These are phyloP conservation scores for Lactifluus subvellereus DNA, from an alignment of 768 basidiomycete genomes.

Conservation along the genomic window DNA sequence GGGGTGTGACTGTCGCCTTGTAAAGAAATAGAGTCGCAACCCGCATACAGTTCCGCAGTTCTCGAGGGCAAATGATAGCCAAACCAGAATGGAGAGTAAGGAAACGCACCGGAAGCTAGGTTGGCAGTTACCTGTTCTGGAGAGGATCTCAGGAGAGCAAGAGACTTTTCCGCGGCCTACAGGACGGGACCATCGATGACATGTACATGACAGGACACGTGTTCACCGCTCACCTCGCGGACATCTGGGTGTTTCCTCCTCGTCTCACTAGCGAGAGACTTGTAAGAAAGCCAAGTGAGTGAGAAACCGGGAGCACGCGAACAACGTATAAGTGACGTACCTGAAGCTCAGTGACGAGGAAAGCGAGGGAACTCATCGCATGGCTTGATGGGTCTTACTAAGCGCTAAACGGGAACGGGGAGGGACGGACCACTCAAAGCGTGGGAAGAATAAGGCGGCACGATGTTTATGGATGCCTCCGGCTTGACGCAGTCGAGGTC, in stretches of 20 bases:
- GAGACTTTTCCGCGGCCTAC: constrained; percentile 82
- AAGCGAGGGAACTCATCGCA: constrained; percentile 61
- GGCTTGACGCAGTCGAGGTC: no score
- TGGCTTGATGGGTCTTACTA: no score
- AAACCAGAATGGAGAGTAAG: background rate
- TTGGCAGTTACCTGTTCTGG: constrained; percentile 72
- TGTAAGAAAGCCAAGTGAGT: background rate
- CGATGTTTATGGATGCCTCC: no score
- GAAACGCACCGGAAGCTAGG: constrained; percentile 57
- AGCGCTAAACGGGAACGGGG: no score
- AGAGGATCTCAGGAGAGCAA: constrained; percentile 73
- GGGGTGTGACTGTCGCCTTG: no score
- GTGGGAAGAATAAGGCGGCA: no score
- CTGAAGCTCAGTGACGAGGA: constrained; percentile 71
- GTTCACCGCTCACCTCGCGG: constrained; percentile 60
- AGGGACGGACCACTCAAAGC: no score
- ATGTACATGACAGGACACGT: background rate
- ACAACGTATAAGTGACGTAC: constrained; percentile 30
- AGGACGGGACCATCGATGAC: background rate
- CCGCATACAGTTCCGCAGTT: no score
- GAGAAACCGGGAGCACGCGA: background rate
- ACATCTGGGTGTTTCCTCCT: constrained; percentile 88
- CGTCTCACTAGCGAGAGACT: constrained; percentile 87
- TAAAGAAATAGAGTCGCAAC: no score
- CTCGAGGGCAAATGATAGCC: background rate